Evolutionary conservation across 2,329 filamentous ascomycete genomes (phyloP), one percentile per base, ranked within the genome.

Genomic region (Ophiocordyceps camponoti-saundersi): DNA sequence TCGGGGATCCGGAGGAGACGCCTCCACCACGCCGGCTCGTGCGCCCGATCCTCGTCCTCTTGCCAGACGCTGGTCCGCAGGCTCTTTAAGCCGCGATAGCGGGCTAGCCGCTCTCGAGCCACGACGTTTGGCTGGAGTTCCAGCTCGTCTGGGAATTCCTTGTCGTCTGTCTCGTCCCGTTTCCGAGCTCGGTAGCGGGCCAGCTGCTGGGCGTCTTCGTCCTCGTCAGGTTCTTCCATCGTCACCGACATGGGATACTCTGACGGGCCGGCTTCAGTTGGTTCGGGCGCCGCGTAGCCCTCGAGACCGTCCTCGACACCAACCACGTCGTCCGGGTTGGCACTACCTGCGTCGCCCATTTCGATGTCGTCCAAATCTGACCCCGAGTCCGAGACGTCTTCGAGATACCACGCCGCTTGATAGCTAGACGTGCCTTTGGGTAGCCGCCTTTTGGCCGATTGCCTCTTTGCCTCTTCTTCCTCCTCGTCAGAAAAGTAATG

Each of bases 401-500:
- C 76, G 34, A 98, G 66, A 59, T 85, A 95, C 92, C 92, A 98
- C 11, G 90, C 89, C 21, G 89, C 77, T 65, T 98, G 92, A 63
- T 95, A 96, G 48, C 82, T 79, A 39, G 92, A 96, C 2, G 92
- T 98, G 52, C 92, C 92, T 63, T 81, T 85, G 1, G 92, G 92
- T 21, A 98, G 65, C 51, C 79, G 78, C 64, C 82, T 92, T 7
- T 85, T 85, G 30, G 68, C 65, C 34, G 72, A 65, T 18, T 48
- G 55, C 18, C 57, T 57, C 44, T 63, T 58, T 46, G 23, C 46
- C 29, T 79, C 70, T 41, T 74, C 71, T 6, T 72, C 69, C 46
- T 92, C 82, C 44, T 92, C 87, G 42, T 96, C 90, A 0, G 89
- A 89, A 59, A 96, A 98, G 63, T 98, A 98, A 61, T 96, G 90